Evolutionary conservation across 495 filamentous ascomycete species (phyloP).

Genomic region (Amorphotheca resinae): DNA sequence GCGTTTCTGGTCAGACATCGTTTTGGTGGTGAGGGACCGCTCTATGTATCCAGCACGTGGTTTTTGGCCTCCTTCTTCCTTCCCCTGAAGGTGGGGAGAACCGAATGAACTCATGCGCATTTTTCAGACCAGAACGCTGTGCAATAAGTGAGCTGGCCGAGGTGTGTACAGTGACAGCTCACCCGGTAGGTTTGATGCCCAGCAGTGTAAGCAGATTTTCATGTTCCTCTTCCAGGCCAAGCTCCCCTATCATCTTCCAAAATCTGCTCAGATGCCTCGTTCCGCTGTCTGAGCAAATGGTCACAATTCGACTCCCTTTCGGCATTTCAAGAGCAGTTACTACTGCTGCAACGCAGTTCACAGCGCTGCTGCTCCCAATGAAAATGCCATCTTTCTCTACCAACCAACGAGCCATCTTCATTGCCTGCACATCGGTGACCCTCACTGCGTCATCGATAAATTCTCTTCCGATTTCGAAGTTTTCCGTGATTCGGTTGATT

Average conservation of each 20-base stretch:
- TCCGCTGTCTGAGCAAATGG: conserved; percentile 83
- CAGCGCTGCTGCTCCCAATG: conserved; percentile 82
- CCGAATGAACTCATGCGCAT: no score
- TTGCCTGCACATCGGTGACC: conserved; percentile 84
- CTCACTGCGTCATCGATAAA: conserved; percentile 82
- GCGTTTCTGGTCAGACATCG: no score
- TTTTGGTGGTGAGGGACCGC: no score
- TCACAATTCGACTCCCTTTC: conserved; percentile 65
- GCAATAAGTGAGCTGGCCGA: no score
- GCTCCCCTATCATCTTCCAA: conserved; percentile 69
- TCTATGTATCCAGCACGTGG: no score
- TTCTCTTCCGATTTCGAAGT: conserved; percentile 76
- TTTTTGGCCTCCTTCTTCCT: no score
- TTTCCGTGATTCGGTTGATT: conserved; percentile 81
- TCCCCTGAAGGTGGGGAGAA: no score
- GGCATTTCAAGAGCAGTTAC: conserved; percentile 59
- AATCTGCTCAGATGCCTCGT: conserved; percentile 88
- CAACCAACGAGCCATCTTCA: conserved; percentile 86
- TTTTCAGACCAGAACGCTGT: no score
- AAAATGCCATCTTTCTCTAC: conserved; percentile 96
- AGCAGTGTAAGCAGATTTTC: conserved; percentile 22
- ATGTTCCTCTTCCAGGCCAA: conserved; percentile 43
- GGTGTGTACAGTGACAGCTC: no score
- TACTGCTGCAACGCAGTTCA: conserved; percentile 90
- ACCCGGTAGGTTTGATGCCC: no score